Evolutionary conservation across 2,329 filamentous ascomycete genomes (phyloP).

Genomic region (Alternaria conjuncta): DNA sequence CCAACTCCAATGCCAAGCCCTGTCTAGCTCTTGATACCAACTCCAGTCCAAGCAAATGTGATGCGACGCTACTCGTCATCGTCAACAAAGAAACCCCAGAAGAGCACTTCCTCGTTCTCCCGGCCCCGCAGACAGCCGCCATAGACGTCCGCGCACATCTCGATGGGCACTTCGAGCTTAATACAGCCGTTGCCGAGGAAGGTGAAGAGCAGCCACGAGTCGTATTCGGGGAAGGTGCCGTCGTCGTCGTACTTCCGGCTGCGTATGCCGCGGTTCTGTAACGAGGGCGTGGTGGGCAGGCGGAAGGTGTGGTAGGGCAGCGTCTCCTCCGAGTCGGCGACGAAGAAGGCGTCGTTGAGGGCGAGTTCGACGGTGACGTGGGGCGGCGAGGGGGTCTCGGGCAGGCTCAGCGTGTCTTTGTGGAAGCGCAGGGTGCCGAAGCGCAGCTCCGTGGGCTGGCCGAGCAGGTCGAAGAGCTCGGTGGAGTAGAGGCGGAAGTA

Average conservation of each 20-base stretch:
- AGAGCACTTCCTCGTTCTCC: constrained; percentile 44
- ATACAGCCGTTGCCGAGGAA: constrained; percentile 45
- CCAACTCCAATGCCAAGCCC: constrained; percentile 41
- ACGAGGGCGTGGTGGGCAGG: constrained; percentile 37
- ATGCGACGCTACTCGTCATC: constrained; percentile 33
- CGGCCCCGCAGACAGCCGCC: constrained; percentile 37
- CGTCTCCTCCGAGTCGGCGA: constrained; percentile 45
- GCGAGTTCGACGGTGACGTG: constrained; percentile 41
- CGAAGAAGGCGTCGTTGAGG: constrained; percentile 41
- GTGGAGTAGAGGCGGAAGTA: constrained; percentile 47
- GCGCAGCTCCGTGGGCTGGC: constrained; percentile 43
- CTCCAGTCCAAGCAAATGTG: constrained; percentile 28
- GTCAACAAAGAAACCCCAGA: constrained; percentile 47
- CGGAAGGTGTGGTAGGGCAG: constrained; percentile 45
- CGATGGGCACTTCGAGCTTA: constrained; percentile 46
- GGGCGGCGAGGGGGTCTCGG: constrained; percentile 4
- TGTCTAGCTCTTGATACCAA: constrained; percentile 32
- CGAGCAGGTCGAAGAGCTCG: constrained; percentile 44
- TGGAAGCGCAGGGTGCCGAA: constrained; percentile 47
- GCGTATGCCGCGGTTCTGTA: constrained; percentile 44
- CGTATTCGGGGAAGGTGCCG: constrained; percentile 42
- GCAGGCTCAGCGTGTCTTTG: constrained; percentile 9
- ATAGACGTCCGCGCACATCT: constrained; percentile 47
- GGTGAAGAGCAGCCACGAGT: constrained; percentile 48
- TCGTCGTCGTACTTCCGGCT: constrained; percentile 38